Evolutionary conservation across 345 rosid genomes (phyloP), one percentile per base, ranked within the genome.

Genomic region (Eucalyptus pauciflora): DNA sequence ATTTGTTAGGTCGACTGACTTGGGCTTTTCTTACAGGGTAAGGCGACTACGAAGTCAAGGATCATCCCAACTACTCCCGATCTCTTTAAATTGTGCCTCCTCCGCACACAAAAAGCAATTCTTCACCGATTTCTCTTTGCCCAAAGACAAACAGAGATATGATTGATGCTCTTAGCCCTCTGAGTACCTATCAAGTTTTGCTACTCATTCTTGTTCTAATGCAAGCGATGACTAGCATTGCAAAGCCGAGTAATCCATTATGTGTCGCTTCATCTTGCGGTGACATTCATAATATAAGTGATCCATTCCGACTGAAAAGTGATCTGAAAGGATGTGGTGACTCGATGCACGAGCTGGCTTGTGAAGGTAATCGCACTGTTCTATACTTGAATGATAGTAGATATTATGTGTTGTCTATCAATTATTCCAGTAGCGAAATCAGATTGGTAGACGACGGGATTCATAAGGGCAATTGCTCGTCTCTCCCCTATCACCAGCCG

Each of bases 221-320:
- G 31, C 69, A 29, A 29, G 0, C 0, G 2, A 0, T 62, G 1
- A 6, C 17, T 27, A 3, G 33, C 31, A 12, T 0, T 27, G 33
- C 4, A 27, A 29, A 62, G 69, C 3, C 5, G 4, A 62, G 71
- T 62, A 29, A 29, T 54, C 10, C 1, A 0, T 0, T 2, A 2
- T 54, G 58, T 2, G 54, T 51, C 18, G 0, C 58, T 18, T 52
- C 8, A 2, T 17, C 10, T 0, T 52, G 9, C 0, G 54, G 54
- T 6, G 22, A 6, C 3, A 7, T 6, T 51, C 22, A 51, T 1
- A 15, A 16, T 6, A 51, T 51, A 51, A 51, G 54, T 3, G 0
- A 51, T 2, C 54, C 54, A 15, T 52, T 52, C 0, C 58, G 58
- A 7, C 0, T 52, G 10, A 52, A 18, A 4, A 7, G 58, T 52